phyloP scores from a whole-genome alignment of 305 asterid species.

The Rubia balearica region DNA sequence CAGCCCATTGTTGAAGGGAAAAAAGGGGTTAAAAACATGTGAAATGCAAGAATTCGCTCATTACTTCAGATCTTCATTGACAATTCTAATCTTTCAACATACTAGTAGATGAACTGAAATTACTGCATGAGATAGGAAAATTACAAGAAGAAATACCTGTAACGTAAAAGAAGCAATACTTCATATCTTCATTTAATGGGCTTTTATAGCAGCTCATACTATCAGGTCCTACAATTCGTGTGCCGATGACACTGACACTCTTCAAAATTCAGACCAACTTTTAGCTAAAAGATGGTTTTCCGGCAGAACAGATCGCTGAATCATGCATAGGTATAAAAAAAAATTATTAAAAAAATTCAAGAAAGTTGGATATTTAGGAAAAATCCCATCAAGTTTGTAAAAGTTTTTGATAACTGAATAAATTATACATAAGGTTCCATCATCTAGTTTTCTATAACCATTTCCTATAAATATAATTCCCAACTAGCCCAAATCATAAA shows the following conservation, averaged over 20 bases:
- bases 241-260: background rate
- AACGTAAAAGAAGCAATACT: too few species aligned
- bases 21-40: too few species aligned
- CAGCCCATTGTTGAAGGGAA: too few species aligned
- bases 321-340: background rate
- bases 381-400: background rate
- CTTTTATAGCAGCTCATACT: too few species aligned
- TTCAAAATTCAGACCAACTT: background rate
- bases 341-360: background rate
- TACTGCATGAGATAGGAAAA: too few species aligned
- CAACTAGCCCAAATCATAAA: slow-evolving; percentile 3
- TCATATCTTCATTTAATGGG: too few species aligned
- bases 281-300: background rate
- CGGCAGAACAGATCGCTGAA: background rate
- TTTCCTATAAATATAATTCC: slow-evolving; percentile 15
- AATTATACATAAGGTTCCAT: background rate
- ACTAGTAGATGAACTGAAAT: too few species aligned
- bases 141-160: too few species aligned
- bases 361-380: background rate
- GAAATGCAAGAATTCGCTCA: too few species aligned
- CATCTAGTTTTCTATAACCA: background rate
- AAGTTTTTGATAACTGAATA: background rate
- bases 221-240: too few species aligned
- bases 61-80: too few species aligned
- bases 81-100: too few species aligned